phyloP scores from a whole-genome alignment of 1,284 basidiomycete genomes.

The Mycena sp. region DNA sequence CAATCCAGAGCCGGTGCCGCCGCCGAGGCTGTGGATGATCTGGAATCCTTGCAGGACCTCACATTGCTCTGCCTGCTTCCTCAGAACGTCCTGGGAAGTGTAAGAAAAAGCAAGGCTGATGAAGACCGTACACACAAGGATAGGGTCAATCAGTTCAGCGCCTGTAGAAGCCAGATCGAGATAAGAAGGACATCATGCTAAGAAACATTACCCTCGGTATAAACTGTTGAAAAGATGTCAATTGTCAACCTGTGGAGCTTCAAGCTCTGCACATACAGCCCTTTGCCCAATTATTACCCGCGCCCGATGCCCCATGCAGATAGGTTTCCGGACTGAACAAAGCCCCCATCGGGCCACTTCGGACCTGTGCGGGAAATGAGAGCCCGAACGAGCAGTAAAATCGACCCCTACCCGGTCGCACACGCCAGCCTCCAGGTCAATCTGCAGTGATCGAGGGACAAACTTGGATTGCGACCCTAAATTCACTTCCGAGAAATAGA shows the following conservation, averaged over 20 bases:
- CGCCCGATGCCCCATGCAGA: conserved; percentile 77
- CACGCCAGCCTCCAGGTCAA: conserved; percentile 94
- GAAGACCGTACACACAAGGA: conserved; percentile 75
- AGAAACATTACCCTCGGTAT: conserved; percentile 77
- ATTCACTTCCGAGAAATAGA: conserved; percentile 78
- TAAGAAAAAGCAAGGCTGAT: background rate
- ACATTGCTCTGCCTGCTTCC: conserved; percentile 82
- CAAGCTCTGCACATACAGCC: conserved; percentile 66
- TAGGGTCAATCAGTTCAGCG: conserved; percentile 90
- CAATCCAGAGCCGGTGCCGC: conserved; percentile 91
- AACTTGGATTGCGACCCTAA: conserved; percentile 66
- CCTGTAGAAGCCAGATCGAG: conserved; percentile 52
- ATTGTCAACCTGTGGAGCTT: background rate
- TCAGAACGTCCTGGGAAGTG: conserved; percentile 62
- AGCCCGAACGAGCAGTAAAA: background rate
- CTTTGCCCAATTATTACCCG: conserved; percentile 96
- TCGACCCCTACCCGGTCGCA: conserved; percentile 71
- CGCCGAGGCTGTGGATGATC: conserved; percentile 91
- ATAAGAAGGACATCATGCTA: background rate
- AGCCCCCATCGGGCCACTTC: conserved; percentile 72
- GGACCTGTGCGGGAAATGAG: conserved; percentile 54
- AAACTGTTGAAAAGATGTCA: conserved; percentile 57
- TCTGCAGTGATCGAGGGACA: conserved; percentile 92
- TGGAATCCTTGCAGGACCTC: conserved; percentile 96
- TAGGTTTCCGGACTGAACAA: conserved; percentile 94